Conservation (phyloP, 2,329 filamentous ascomycete genomes). For the Zalaria sp. region DNA sequence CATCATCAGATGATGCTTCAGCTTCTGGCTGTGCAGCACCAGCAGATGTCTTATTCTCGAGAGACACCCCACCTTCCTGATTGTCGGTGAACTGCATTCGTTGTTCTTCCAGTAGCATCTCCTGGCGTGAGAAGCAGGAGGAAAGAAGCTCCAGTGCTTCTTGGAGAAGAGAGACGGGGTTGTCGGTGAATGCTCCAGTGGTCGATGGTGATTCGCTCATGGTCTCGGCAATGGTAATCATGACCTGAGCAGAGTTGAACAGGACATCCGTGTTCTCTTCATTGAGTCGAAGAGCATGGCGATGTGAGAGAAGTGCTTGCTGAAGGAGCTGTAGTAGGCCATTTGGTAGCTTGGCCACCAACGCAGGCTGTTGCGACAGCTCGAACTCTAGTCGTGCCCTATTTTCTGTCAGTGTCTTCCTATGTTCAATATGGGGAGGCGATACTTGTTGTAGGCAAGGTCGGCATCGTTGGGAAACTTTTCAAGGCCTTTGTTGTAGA, state of each 20-base stretch:
- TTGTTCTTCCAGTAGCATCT: conserved; percentile 29
- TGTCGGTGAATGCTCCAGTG: conserved; percentile 25
- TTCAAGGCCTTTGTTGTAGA: conserved; percentile 49
- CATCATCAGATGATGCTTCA: conserved; percentile 14
- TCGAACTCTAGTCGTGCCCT: conserved; percentile 57
- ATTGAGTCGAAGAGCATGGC: conserved; percentile 44
- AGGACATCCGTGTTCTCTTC: conserved; percentile 51
- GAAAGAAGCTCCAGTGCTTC: conserved; percentile 49
- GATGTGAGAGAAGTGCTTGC: conserved; percentile 49
- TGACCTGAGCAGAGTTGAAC: conserved; percentile 59
- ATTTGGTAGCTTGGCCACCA: conserved; percentile 44
- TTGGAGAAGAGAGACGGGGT: conserved; percentile 37
- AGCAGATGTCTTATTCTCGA: conserved; percentile 16
- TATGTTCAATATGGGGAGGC: no score
- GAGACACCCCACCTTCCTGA: conserved; percentile 4
- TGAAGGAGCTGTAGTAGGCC: conserved; percentile 41
- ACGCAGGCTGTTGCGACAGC: conserved; percentile 50
- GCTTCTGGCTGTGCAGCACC: conserved; percentile 9
- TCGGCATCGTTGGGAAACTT: conserved; percentile 51
- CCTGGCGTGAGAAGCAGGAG: conserved; percentile 29
- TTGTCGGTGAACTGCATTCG: conserved; percentile 11
- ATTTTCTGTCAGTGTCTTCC: conserved; percentile 2
- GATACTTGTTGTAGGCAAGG: conserved; percentile 59
- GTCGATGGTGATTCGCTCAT: conserved; percentile 34
- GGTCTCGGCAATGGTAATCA: conserved; percentile 51